A percentile compares a stretch with the other conserved stretches of the same genome.
These are phyloP conservation scores for Rhododendron mucronatum DNA, from an alignment of 148 eudicot genomes.

Conservation along the genomic window DNA sequence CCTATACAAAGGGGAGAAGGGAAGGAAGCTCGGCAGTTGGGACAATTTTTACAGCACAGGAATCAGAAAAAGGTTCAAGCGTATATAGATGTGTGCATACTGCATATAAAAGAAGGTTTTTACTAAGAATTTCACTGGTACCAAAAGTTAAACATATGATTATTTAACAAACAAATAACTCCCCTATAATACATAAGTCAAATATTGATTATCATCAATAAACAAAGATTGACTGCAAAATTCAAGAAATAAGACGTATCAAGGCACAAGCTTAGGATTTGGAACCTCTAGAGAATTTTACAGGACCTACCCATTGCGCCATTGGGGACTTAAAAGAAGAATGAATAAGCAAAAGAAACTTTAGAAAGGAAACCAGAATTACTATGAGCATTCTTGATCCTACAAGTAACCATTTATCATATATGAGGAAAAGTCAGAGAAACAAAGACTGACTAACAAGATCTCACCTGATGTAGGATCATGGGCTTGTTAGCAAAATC, in stretches of 20 bases:
- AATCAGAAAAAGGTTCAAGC: background rate
- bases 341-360: background rate
- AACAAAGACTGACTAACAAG: background rate
- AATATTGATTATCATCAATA: background rate
- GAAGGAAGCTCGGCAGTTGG: background rate
- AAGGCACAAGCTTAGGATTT: background rate
- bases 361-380: background rate
- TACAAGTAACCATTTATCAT: background rate
- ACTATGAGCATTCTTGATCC: background rate
- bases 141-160: background rate
- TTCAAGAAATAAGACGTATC: background rate
- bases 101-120: background rate
- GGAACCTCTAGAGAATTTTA: background rate
- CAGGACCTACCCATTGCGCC: background rate
- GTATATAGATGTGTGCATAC: background rate
- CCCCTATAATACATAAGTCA: background rate
- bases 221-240: background rate
- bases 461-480: constrained; percentile 90
- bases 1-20: background rate
- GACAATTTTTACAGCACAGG: background rate
- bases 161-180: background rate
- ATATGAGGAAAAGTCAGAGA: background rate
- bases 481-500: constrained; percentile 98
- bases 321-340: background rate
- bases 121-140: background rate